A percentile compares a stretch with the other conserved stretches of the same genome.
Evolutionary conservation across 2,329 filamentous ascomycete genomes (phyloP).

Genomic region (Westerdykella aurantiaca): DNA sequence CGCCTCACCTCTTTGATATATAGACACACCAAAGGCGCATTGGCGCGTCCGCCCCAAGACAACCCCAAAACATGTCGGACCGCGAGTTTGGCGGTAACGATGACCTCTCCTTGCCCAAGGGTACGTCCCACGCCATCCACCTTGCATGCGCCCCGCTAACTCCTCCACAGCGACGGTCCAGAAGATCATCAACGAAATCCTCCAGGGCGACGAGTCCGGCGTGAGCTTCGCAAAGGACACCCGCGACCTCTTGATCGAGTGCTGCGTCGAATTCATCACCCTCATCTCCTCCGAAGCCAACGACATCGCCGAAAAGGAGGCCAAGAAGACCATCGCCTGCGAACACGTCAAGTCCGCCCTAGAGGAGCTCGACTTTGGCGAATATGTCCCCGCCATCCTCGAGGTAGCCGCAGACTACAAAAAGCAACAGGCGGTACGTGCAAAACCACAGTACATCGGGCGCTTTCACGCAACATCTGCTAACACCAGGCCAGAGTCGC

Average conservation of each 20-base stretch:
- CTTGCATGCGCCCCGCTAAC: slow-evolving; percentile 1
- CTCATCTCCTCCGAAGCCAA: slow-evolving; percentile 98
- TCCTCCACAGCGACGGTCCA: slow-evolving; percentile 56
- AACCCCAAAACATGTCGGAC: slow-evolving; percentile 33
- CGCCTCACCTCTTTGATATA: too few relatives aligned
- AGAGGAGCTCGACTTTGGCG: slow-evolving; percentile 83
- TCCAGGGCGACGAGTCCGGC: slow-evolving; percentile 63
- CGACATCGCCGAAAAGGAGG: slow-evolving; percentile 96
- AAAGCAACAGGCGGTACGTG: slow-evolving; percentile 76
- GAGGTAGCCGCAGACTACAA: slow-evolving; percentile 89
- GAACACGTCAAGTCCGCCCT: slow-evolving; percentile 96
- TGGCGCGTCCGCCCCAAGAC: background rate
- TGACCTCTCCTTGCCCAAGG: slow-evolving; percentile 40
- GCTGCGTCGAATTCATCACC: slow-evolving; percentile 98
- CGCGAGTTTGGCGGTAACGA: slow-evolving; percentile 42
- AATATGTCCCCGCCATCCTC: slow-evolving; percentile 83
- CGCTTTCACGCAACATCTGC: slow-evolving; percentile 1
- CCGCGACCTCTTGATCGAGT: slow-evolving; percentile 91
- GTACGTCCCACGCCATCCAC: slow-evolving; percentile 14
- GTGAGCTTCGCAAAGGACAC: slow-evolving; percentile 92
- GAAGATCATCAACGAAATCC: slow-evolving; percentile 89
- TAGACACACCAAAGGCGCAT: too few relatives aligned
- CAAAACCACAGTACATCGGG: background rate
- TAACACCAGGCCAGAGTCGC: slow-evolving; percentile 57
- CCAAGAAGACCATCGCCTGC: slow-evolving; percentile 98